Base-by-base conservation (phyloP, 345 rosid species). In the Stellera chamaejasme region DNA sequence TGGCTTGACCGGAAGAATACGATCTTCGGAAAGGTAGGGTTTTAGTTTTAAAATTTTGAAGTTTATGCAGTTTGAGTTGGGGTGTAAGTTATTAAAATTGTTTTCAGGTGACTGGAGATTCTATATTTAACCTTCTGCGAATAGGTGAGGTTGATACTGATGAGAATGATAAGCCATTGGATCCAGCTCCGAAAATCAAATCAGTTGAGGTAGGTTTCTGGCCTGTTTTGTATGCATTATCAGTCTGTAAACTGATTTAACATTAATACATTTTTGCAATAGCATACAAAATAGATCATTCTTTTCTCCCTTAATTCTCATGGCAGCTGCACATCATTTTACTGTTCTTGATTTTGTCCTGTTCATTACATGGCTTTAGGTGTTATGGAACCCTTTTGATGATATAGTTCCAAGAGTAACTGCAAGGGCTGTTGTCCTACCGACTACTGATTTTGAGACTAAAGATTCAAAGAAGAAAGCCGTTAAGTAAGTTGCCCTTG, bases 331-430 rank as follows among this genome's bases (percentile, higher is more conserved):
- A 61, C 39, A 19, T 19, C 23, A 19, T 19, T 19, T 19, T 19
- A 19, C 23, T 19, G 23, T 19, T 19, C 39, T 32, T 32, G 39
- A 32, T 32, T 19, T 19, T 32, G 39, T 32, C 39, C 3, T 5
- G 39, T 32, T 8, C 39, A 32, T 32, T 32, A 32, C 39, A 1
- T 32, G 64, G 56, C 58, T 54, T 55, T 68, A 89, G 99, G 96
- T 93, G 47, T 63, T 90, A 59, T 87, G 88, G 96, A 93, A 90
- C 52, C 96, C 99, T 52, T 93, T 93, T 41, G 99, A 93, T 54
- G 99, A 93, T 75, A 85, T 93, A 67, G 76, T 85, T 72, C 97
- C 85, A 6, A 84, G 96, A 68, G 67, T 56, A 57, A 15, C 52
- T 45, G 58, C 66, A 11, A 81, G 55, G 77, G 55, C 76, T 54